phyloP scores from a whole-genome alignment of 176 grass and related monocot genomes.

The Themeda triandra region DNA sequence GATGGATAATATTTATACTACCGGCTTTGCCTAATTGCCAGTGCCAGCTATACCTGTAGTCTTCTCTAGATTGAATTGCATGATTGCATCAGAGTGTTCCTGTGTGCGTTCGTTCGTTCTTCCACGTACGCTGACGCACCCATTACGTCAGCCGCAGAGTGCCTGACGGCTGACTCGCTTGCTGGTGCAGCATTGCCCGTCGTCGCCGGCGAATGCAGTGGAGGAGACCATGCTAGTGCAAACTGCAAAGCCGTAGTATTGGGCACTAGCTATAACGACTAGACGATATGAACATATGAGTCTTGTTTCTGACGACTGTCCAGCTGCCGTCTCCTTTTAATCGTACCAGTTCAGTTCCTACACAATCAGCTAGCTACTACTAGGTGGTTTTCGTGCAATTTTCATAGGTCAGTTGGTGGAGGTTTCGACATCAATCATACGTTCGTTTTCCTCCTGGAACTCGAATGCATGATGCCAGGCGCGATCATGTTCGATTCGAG shows the following conservation, averaged over 20 bases:
- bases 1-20: not conserved
- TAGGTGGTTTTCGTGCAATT: not conserved
- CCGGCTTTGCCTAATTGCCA: not conserved
- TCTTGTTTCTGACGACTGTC: not conserved
- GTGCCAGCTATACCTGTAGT: not conserved
- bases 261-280: not conserved
- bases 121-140: conserved; percentile 6
- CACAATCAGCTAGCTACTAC: not conserved
- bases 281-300: not conserved
- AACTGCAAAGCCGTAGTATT: not conserved
- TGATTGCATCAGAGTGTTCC: not conserved
- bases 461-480: not conserved
- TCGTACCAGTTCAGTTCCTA: not conserved
- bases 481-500: not conserved
- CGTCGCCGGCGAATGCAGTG: not conserved
- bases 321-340: not conserved
- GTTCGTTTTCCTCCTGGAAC: not conserved
- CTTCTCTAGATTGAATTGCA: not conserved
- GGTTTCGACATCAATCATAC: not conserved
- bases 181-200: no score
- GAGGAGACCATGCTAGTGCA: not conserved
- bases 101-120: not conserved
- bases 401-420: not conserved
- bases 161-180: not conserved
- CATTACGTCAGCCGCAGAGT: not conserved